Conservation (phyloP, 257 asterid species). For the Coffea canephora region DNA sequence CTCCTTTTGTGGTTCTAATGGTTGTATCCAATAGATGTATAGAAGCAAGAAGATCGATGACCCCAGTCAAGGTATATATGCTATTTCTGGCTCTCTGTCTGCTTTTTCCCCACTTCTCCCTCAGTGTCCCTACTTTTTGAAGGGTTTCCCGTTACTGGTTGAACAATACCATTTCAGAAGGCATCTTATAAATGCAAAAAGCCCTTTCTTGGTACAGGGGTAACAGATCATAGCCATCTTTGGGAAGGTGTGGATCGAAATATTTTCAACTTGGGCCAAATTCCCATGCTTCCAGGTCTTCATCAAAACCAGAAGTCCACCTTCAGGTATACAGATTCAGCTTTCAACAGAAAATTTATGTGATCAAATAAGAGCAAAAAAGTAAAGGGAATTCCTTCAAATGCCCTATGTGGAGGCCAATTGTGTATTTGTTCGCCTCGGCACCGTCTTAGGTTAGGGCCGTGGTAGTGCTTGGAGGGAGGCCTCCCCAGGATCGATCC, state of each 20-base stretch:
- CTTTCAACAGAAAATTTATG: background rate
- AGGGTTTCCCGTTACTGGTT: background rate
- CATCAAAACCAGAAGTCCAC: slow-evolving; percentile 30
- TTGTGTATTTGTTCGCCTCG: too few species aligned
- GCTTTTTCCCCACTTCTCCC: background rate
- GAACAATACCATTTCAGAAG: background rate
- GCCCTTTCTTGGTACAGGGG: slow-evolving; percentile 30
- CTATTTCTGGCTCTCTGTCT: background rate
- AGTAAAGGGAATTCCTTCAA: background rate
- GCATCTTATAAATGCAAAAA: background rate
- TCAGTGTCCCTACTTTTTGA: background rate
- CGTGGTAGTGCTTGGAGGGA: too few species aligned
- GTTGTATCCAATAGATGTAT: slow-evolving; percentile 54
- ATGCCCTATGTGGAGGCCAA: background rate
- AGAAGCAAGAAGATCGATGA: slow-evolving; percentile 77
- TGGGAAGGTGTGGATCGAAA: slow-evolving; percentile 59
- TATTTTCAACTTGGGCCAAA: slow-evolving; percentile 58
- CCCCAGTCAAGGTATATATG: slow-evolving; percentile 48
- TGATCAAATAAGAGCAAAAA: too few species aligned
- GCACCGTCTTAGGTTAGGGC: too few species aligned
- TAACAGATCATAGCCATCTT: slow-evolving; percentile 38
- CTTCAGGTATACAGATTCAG: slow-evolving; percentile 37
- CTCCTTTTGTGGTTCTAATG: background rate
- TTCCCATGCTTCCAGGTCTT: slow-evolving; percentile 40
- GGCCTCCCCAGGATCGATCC: too few species aligned